phyloP scores from a whole-genome alignment of 192 early-diverging fungal species.

The Coemansia sp. region DNA sequence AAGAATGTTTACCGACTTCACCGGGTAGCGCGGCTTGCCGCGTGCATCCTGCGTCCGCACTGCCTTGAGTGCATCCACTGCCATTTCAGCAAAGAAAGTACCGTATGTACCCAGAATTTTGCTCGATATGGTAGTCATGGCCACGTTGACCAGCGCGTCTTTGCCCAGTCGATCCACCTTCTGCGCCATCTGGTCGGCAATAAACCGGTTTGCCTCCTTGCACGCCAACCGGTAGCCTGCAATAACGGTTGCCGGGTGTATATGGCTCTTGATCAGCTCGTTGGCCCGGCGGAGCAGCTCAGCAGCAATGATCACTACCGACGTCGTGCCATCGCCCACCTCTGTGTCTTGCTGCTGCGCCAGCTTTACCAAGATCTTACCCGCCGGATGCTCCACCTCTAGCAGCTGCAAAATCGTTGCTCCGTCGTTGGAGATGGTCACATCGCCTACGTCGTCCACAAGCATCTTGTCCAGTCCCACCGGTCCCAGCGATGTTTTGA shows the following conservation, averaged over 20 bases:
- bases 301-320: conserved; percentile 98
- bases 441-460: conserved; percentile 99
- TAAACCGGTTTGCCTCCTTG: conserved; percentile 97
- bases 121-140: conserved; percentile 96
- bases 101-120: conserved; percentile 98
- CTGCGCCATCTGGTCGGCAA: conserved; percentile 92
- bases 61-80: conserved; percentile 88
- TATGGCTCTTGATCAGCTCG: conserved; percentile 97
- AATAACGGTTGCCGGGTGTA: conserved; percentile 99
- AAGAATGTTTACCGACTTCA: conserved; percentile 95
- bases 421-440: conserved; percentile 99
- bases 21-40: conserved; percentile 89
- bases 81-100: conserved; percentile 95
- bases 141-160: conserved; percentile 91
- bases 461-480: conserved; percentile 99
- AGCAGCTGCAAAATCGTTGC: conserved; percentile 96
- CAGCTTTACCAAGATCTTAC: conserved; percentile 93
- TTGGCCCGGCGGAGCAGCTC: conserved; percentile 94
- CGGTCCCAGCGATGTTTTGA: conserved; percentile 97
- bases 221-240: conserved; percentile 94
- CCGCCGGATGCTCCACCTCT: conserved; percentile 98
- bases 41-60: conserved; percentile 84
- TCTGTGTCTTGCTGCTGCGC: conserved; percentile 99
- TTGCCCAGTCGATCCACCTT: conserved; percentile 93
- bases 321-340: conserved; percentile 99